phyloP scores from a whole-genome alignment of 1,284 basidiomycete genomes.

The Ustilago cynodontis region DNA sequence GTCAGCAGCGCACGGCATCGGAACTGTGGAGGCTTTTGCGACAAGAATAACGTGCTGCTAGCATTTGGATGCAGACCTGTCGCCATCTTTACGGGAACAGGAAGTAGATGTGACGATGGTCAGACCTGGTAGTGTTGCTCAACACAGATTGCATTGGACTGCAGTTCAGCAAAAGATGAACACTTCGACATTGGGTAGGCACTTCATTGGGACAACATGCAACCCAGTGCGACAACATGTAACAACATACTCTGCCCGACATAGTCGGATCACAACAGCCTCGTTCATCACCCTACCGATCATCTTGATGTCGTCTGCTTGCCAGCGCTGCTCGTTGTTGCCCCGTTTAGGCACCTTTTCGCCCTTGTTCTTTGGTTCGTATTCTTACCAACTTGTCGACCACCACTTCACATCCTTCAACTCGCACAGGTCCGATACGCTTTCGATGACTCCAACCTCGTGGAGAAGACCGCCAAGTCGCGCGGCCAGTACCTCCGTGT shows the following conservation, averaged over 20 bases:
- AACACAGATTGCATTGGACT: no score
- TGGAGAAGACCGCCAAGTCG: constrained; percentile 73
- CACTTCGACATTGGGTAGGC: no score
- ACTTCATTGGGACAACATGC: no score
- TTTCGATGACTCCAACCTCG: constrained; percentile 68
- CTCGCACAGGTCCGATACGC: constrained; percentile 67
- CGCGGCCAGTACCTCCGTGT: constrained; percentile 97
- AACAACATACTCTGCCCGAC: neutral
- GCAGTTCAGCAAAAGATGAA: no score
- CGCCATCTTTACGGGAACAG: no score
- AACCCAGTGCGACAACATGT: no score
- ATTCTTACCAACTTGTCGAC: constrained; percentile 24
- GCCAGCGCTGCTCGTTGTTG: constrained; percentile 20
- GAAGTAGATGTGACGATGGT: no score
- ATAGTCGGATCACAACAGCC: neutral
- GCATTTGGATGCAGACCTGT: neutral
- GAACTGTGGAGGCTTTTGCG: neutral
- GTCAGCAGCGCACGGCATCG: neutral
- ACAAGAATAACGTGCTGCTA: neutral
- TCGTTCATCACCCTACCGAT: neutral
- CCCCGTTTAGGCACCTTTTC: neutral
- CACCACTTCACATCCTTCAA: neutral
- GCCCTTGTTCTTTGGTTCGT: neutral
- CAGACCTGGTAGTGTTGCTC: no score
- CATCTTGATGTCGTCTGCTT: neutral